phyloP scores from a whole-genome alignment of 345 rosid species.

The Syzygium oleosum region DNA sequence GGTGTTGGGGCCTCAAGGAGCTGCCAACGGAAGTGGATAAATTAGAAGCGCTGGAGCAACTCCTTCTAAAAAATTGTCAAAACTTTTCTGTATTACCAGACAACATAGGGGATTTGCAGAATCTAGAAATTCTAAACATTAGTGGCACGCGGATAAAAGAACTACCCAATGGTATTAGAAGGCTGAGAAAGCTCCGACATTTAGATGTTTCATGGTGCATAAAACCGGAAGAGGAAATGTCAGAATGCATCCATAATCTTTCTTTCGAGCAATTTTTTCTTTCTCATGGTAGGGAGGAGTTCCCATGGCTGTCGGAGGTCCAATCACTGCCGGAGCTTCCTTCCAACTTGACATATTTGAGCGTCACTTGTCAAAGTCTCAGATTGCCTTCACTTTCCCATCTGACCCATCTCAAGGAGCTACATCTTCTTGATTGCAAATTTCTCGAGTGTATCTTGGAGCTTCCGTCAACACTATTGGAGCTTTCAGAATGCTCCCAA shows the following conservation, averaged over 20 bases:
- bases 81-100: background rate
- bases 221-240: background rate
- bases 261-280: background rate
- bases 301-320: background rate
- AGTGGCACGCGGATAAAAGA: background rate
- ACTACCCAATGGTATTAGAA: background rate
- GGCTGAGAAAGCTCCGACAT: background rate
- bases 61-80: background rate
- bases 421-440: background rate
- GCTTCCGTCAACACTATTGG: background rate
- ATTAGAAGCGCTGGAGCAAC: background rate
- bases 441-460: background rate
- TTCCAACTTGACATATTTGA: background rate
- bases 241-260: background rate
- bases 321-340: background rate
- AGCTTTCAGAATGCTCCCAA: background rate
- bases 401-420: background rate
- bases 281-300: background rate
- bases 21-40: background rate
- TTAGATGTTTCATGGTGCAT: background rate
- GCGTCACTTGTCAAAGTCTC: background rate
- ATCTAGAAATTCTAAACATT: background rate
- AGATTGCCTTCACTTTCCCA: background rate
- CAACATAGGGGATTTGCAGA: background rate
- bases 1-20: background rate